Conservation (phyloP, 2,329 filamentous ascomycete genomes). For the Bipolaris victoriae region DNA sequence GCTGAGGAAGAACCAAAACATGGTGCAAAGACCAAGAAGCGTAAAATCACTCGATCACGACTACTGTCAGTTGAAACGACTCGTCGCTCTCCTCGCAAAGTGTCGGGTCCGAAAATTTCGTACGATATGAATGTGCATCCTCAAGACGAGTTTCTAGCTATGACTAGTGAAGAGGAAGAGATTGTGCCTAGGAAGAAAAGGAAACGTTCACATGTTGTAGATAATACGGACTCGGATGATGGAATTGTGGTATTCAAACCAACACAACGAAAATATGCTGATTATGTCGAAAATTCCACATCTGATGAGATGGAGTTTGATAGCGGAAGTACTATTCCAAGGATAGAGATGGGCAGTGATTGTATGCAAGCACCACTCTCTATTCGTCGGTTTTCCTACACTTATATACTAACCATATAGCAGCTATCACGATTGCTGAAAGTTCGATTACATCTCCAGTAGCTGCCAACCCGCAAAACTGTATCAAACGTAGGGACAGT, state of each 20-base stretch:
- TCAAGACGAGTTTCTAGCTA: slow-evolving; percentile 32
- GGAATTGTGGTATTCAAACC: background rate
- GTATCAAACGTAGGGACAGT: slow-evolving; percentile 3
- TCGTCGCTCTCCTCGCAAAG: slow-evolving; percentile 36
- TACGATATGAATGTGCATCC: slow-evolving; percentile 41
- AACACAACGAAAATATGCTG: background rate
- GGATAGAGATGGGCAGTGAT: background rate
- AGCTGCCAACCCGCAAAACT: background rate
- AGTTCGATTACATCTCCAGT: background rate
- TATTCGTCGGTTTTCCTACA: background rate
- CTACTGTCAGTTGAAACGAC: slow-evolving; percentile 9
- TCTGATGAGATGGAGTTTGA: background rate
- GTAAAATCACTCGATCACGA: slow-evolving; percentile 3
- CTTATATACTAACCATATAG: slow-evolving; percentile 3
- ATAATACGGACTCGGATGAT: background rate
- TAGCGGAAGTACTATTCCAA: background rate
- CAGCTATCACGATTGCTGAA: background rate
- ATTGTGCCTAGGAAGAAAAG: background rate
- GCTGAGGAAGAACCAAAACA: slow-evolving; percentile 3
- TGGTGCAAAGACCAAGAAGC: slow-evolving; percentile 18
- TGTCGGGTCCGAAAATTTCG: slow-evolving; percentile 19
- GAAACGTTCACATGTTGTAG: background rate
- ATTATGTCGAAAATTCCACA: background rate
- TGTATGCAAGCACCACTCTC: background rate
- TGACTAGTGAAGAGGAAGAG: slow-evolving; percentile 14